These are phyloP conservation scores for Aegilops sharonensis DNA, from an alignment of 176 grass and related monocot species.

Conservation along the genomic window DNA sequence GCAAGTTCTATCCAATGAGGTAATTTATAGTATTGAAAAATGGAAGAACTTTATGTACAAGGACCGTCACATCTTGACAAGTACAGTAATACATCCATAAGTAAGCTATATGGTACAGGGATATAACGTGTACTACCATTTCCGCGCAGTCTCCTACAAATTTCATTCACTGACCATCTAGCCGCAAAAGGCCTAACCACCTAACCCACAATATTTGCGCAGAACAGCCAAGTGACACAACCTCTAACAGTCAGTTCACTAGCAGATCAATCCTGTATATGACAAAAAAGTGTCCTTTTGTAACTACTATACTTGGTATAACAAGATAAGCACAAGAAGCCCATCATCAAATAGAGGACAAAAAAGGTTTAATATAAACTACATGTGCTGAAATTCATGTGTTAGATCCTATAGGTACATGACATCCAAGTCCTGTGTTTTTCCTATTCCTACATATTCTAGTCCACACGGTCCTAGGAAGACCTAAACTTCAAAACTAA, in stretches of 20 bases:
- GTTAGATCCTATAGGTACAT: neutral
- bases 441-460: neutral
- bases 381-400: neutral
- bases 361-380: neutral
- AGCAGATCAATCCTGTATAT: neutral
- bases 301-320: neutral
- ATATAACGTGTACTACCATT: neutral
- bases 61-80: neutral
- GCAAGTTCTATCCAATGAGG: constrained; percentile 1
- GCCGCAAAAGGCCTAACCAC: neutral
- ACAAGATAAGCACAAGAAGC: constrained; percentile 19
- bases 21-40: neutral
- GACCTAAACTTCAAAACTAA: constrained; percentile 18
- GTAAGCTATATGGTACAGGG: neutral
- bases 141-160: neutral
- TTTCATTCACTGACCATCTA: neutral
- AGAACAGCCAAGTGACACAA: neutral
- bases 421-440: neutral
- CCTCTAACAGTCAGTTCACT: neutral
- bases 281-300: neutral
- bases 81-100: neutral
- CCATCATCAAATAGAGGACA: neutral
- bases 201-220: neutral
- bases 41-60: neutral
- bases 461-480: neutral